phyloP scores from a whole-genome alignment of 2,329 filamentous ascomycete genomes.

The Venturia aucupariae region DNA sequence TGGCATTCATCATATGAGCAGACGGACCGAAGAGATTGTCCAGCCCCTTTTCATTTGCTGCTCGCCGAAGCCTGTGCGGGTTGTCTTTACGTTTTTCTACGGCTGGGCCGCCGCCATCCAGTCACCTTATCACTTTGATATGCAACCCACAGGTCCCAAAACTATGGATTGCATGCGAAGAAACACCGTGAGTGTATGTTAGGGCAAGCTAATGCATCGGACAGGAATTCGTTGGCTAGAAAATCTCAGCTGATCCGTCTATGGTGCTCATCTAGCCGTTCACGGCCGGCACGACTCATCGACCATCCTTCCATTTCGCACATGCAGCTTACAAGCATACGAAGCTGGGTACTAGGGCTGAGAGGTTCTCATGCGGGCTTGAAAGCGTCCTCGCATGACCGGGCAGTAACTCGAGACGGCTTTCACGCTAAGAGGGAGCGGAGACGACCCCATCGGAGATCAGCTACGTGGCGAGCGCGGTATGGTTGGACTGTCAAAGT shows the following conservation, averaged over 20 bases:
- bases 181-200: neutral
- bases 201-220: conserved; percentile 12
- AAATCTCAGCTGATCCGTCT: conserved; percentile 14
- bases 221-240: conserved; percentile 20
- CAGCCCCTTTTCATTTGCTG: neutral
- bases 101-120: neutral
- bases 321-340: conserved; percentile 35
- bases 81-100: conserved; percentile 11
- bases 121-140: conserved; percentile 12
- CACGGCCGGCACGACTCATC: conserved; percentile 24
- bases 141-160: conserved; percentile 9
- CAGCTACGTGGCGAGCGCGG: conserved; percentile 43
- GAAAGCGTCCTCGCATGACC: conserved; percentile 35
- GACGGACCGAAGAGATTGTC: neutral
- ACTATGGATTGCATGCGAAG: neutral
- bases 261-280: conserved; percentile 26
- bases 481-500: conserved; percentile 29
- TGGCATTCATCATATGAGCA: neutral
- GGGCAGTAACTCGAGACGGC: conserved; percentile 35
- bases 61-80: neutral
- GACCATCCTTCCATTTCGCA: conserved; percentile 27
- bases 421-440: conserved; percentile 38
- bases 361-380: conserved; percentile 34
- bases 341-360: conserved; percentile 28
- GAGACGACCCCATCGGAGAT: conserved; percentile 39